A percentile compares a stretch with the other conserved stretches of the same genome.
Evolutionary conservation across 2,329 filamentous ascomycete species (phyloP).

Genomic region (Cercospora canescens): DNA sequence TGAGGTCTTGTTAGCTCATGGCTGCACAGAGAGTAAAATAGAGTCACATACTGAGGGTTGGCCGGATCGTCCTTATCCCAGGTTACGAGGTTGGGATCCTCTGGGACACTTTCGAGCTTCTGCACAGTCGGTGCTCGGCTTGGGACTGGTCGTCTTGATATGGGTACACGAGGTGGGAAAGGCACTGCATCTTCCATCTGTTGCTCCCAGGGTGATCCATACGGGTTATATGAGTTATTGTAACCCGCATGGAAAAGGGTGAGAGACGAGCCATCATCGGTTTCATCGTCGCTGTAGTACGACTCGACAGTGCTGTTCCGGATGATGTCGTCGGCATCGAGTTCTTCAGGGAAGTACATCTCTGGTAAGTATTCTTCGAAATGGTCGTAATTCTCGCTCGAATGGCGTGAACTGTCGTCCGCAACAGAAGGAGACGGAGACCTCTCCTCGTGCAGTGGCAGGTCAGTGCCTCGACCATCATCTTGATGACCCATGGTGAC

Average conservation of each 20-base stretch:
- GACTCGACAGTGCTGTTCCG: conserved; percentile 17
- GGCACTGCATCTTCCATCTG: conserved; percentile 6
- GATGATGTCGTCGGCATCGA: conserved; percentile 3
- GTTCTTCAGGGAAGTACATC: conserved; percentile 1
- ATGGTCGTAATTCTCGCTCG: not conserved
- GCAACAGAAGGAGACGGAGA: not conserved
- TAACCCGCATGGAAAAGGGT: conserved; percentile 19
- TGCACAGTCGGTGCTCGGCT: conserved; percentile 14
- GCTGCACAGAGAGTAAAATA: not conserved
- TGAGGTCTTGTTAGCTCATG: not conserved
- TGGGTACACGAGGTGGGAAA: conserved; percentile 8
- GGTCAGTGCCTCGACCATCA: not conserved
- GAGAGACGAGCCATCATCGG: conserved; percentile 13
- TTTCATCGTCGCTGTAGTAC: conserved; percentile 15
- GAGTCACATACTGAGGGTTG: conserved; percentile 38
- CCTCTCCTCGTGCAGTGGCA: not conserved
- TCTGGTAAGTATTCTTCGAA: conserved; percentile 3
- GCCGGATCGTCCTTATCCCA: conserved; percentile 45
- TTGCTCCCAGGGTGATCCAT: conserved; percentile 6
- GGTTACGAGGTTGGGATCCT: conserved; percentile 39
- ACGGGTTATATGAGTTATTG: not conserved
- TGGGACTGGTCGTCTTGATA: conserved; percentile 12
- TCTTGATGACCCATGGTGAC: conserved; percentile 2
- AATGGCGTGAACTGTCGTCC: not conserved
- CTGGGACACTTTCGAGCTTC: not conserved